Evolutionary conservation across 345 rosid genomes (phyloP), one percentile per base, ranked within the genome.

Genomic region (Gossypium anomalum): DNA sequence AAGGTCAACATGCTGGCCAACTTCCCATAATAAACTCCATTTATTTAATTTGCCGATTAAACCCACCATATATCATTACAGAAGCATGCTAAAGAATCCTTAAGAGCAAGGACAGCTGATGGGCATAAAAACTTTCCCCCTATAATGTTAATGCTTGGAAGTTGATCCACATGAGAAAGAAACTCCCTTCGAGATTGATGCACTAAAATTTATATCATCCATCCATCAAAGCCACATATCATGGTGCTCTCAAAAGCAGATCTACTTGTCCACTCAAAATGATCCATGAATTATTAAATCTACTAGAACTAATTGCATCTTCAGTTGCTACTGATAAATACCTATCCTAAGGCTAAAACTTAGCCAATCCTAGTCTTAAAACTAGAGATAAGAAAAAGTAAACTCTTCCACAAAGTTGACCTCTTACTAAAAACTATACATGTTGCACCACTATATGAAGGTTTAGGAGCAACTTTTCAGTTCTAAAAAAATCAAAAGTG

Each of bases 351-450:
- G 11, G 11, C 56, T 48, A 41, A 51, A 3, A 48, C 52, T 71
- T 59, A 69, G 70, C 57, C 44, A 22, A 71, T 71, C 58, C 70
- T 65, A 25, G 52, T 75, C 44, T 71, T 52, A 66, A 13, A 25
- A 74, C 51, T 25, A 25, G 25, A 56, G 71, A 20, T 7, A 29
- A 20, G 23, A 27, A 60, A 7, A 51, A 19, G 20, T 9, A 15
- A 56, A 51, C 4, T 29, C 67, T 51, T 78, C 9, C 23, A 69
- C 25, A 15, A 14, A 49, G 47, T 53, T 62, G 60, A 68, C 27
- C 66, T 1, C 16, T 14, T 15, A 51, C 55, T 64, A 55, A 47
- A n/a, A 67, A 53, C 25, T 51, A 52, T 29, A 45, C n/a, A 62
- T 62, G 56, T 64, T 73, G 62, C 72, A 38, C 25, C 55, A 23